phyloP scores from a whole-genome alignment of 768 basidiomycete genomes.

The Calocybe indica region DNA sequence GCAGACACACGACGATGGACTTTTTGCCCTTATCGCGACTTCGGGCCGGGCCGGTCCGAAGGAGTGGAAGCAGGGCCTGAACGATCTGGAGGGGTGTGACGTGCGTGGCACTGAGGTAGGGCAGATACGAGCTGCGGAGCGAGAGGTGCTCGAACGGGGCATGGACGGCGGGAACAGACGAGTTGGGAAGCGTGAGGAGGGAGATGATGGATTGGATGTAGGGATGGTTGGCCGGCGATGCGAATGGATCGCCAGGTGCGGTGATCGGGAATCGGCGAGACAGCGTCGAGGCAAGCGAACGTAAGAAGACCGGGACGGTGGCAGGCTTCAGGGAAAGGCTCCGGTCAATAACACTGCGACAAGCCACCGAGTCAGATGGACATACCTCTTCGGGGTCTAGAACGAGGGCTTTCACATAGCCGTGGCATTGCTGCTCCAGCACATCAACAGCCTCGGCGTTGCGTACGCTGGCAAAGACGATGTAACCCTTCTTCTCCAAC shows the following conservation, averaged over 20 bases:
- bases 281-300: slow-evolving; percentile 74
- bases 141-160: slow-evolving; percentile 71
- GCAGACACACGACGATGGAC: slow-evolving; percentile 69
- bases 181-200: slow-evolving; percentile 51
- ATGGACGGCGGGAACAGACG: slow-evolving; percentile 28
- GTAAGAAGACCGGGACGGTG: slow-evolving; percentile 69
- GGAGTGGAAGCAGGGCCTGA: slow-evolving; percentile 69
- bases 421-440: slow-evolving; percentile 62
- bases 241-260: slow-evolving; percentile 76
- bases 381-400: slow-evolving; percentile 74
- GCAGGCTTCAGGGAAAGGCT: slow-evolving; percentile 43
- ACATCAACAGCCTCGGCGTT: slow-evolving; percentile 57
- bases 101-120: slow-evolving; percentile 70
- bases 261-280: slow-evolving; percentile 80
- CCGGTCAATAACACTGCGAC: slow-evolving; percentile 1
- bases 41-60: slow-evolving; percentile 61
- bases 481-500: slow-evolving; percentile 74
- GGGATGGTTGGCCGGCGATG: slow-evolving; percentile 55
- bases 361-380: background rate
- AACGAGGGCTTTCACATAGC: slow-evolving; percentile 77
- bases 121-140: slow-evolving; percentile 55
- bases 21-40: slow-evolving; percentile 47
- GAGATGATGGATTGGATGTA: slow-evolving; percentile 78
- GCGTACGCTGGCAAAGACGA: slow-evolving; percentile 76
- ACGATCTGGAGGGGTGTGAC: slow-evolving; percentile 72